Conservation (phyloP, 2,329 filamentous ascomycete genomes). For the Fusarium sp. region DNA sequence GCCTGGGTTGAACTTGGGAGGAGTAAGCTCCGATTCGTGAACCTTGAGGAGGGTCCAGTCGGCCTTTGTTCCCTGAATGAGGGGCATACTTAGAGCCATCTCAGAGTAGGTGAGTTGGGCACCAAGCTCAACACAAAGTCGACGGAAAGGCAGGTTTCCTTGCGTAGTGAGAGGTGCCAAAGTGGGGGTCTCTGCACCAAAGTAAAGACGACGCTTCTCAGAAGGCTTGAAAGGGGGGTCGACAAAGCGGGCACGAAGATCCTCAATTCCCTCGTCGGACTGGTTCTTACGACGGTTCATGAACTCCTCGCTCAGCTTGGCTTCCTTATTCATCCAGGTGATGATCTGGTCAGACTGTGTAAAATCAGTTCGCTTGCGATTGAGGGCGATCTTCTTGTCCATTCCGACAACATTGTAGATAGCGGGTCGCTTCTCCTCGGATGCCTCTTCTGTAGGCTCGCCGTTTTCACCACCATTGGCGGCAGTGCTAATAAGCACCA, state of each 20-base stretch:
- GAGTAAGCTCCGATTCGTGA: slow-evolving; percentile 82
- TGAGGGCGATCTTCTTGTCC: slow-evolving; percentile 78
- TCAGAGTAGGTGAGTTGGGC: slow-evolving; percentile 97
- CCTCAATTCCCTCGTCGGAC: slow-evolving; percentile 63
- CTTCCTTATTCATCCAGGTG: slow-evolving; percentile 79
- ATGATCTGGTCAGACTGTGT: slow-evolving; percentile 81
- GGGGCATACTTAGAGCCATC: slow-evolving; percentile 93
- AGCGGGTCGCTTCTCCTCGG: slow-evolving; percentile 69
- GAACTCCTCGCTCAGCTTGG: slow-evolving; percentile 54
- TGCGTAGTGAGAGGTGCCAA: slow-evolving; percentile 97
- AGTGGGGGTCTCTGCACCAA: slow-evolving; percentile 90
- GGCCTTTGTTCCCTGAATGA: slow-evolving; percentile 88
- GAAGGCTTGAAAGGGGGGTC: slow-evolving; percentile 90
- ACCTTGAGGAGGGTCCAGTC: slow-evolving; percentile 97
- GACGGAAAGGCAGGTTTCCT: slow-evolving; percentile 93
- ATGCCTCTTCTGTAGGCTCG: slow-evolving; percentile 53
- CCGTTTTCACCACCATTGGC: slow-evolving; percentile 45
- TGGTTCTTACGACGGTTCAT: slow-evolving; percentile 59
- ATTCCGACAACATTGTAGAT: slow-evolving; percentile 80
- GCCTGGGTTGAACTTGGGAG: slow-evolving; percentile 74
- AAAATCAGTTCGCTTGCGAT: slow-evolving; percentile 76
- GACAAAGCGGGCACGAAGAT: slow-evolving; percentile 82
- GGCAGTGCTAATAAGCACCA: slow-evolving; percentile 70
- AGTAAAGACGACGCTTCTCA: slow-evolving; percentile 94
- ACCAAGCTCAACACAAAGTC: slow-evolving; percentile 88